These are phyloP conservation scores for Leishmania amazonensis DNA, from an alignment of 208 protist genomes.

Conservation along the genomic window DNA sequence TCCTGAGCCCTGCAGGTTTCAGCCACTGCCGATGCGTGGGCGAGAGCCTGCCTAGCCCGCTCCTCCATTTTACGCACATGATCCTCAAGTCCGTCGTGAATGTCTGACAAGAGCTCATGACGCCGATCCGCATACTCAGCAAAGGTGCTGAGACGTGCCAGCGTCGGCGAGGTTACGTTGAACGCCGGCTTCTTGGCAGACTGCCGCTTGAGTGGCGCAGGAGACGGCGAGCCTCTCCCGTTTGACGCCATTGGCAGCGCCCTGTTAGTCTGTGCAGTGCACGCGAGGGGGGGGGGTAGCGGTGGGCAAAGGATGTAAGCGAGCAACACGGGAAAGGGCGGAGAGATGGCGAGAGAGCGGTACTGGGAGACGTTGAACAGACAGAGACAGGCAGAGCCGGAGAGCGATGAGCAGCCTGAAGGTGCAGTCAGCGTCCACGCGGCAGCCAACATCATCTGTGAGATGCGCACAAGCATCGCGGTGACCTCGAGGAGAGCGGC, in stretches of 20 bases:
- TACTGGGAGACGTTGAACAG: not conserved
- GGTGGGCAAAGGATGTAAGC: not conserved
- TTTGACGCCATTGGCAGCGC: not conserved
- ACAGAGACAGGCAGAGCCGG: not conserved
- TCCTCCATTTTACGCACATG: slow-evolving; percentile 16
- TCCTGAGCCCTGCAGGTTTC: slow-evolving; percentile 12
- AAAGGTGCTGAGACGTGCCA: slow-evolving; percentile 10
- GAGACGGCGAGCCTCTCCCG: not conserved
- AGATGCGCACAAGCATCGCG: not conserved
- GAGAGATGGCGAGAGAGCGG: not conserved
- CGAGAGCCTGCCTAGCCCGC: slow-evolving; percentile 10
- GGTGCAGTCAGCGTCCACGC: not conserved
- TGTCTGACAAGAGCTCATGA: not conserved
- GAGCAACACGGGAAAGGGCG: not conserved
- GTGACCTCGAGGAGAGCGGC: not conserved
- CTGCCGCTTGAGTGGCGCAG: not conserved
- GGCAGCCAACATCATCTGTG: not conserved
- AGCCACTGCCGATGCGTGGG: slow-evolving; percentile 2
- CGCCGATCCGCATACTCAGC: slow-evolving; percentile 14
- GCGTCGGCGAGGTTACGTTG: not conserved
- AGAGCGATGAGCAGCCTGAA: not conserved
- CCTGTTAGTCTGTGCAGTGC: not conserved
- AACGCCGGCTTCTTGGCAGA: not conserved
- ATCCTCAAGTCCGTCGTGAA: slow-evolving; percentile 14
- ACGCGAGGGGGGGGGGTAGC: not conserved